Base-by-base conservation (phyloP, 306 rosid genomes). In the Coriaria nepalensis region DNA sequence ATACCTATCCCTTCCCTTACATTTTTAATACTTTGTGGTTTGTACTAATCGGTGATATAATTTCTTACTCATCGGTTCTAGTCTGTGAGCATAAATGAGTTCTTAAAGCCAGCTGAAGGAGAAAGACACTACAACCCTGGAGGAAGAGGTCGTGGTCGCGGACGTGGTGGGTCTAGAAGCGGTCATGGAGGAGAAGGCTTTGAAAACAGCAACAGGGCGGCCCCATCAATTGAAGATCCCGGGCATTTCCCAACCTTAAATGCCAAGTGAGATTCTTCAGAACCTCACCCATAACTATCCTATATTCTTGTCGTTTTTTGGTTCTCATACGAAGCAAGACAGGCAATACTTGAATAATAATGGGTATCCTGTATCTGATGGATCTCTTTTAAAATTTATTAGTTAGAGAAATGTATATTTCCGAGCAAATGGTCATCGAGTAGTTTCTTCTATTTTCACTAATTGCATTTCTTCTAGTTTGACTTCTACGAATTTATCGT, bases 191-290 rank as follows among this genome's bases (percentile, higher is more conserved):
- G 54, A 20, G 29, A 20, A 55, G 68, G 68, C 32, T 59, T 33
- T 8, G 37, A 67, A 57, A 75, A 79, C 44, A 77, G 58, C 74
- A 55, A 57, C 32, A 68, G 8, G 2, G 29, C 62, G 33, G 92
- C 98, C 49, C 98, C 87, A 49, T 64, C 84, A 0, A 90, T 90
- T 49, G 78, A 69, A 60, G 98, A 90, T 59, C 94, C 82, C 8
- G 81, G 83, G 49, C 98, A 90, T 46, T 90, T 90, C 78, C 98
- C 98, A 55, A 75, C 95, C 60, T 75, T 90, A 68, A 83, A 95
- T 63, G 95, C 73, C 64, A 85, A 85, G 87, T 90, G 92, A 90
- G 69, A 33, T 51, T 47, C 55, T 38, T 45, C 61, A 48, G 68
- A 58, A 57, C 76, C 69, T 69, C 8, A 60, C 13, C 33, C 57